phyloP scores from a whole-genome alignment of 306 rosid species.

The Vicia villosa region DNA sequence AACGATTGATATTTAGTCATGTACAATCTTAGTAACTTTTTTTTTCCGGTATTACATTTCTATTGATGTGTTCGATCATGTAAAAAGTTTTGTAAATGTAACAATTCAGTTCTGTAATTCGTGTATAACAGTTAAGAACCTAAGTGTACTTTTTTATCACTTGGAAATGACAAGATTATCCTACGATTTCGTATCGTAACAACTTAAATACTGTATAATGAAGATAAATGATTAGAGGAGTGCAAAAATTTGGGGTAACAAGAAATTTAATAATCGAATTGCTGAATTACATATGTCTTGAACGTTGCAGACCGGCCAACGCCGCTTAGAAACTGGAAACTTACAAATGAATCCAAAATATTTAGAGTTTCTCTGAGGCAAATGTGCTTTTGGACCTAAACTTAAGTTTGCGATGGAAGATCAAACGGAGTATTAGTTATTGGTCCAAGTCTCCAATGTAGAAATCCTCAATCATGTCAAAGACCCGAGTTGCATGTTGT shows the following conservation, averaged over 20 bases:
- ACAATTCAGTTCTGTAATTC: conserved; percentile 38
- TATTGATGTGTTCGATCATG: conserved; percentile 41
- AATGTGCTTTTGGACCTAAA: neutral
- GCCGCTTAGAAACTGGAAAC: neutral
- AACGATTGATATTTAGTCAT: conserved; percentile 39
- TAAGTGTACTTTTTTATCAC: neutral
- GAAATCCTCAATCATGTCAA: conserved; percentile 89
- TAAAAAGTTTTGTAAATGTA: conserved; percentile 50
- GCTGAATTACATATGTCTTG: conserved; percentile 15
- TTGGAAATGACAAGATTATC: neutral
- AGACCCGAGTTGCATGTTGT: conserved; percentile 90
- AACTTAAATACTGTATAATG: neutral
- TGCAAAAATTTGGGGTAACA: conserved; percentile 15
- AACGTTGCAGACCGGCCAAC: neutral
- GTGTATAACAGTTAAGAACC: conserved; percentile 27
- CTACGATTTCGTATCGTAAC: neutral
- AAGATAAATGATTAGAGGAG: too few species aligned
- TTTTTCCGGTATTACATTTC: conserved; percentile 51
- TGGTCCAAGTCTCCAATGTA: conserved; percentile 69
- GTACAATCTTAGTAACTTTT: conserved; percentile 42
- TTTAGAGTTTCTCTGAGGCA: neutral
- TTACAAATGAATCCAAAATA: neutral
- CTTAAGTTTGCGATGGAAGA: neutral
- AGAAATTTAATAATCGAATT: conserved; percentile 28
- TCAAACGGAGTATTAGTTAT: neutral